Percentiles rank a stretch among this genome's conserved stretches.
Evolutionary conservation across 192 early-diverging fungal species (phyloP).

Genomic region (Helicostylum pulchrum): DNA sequence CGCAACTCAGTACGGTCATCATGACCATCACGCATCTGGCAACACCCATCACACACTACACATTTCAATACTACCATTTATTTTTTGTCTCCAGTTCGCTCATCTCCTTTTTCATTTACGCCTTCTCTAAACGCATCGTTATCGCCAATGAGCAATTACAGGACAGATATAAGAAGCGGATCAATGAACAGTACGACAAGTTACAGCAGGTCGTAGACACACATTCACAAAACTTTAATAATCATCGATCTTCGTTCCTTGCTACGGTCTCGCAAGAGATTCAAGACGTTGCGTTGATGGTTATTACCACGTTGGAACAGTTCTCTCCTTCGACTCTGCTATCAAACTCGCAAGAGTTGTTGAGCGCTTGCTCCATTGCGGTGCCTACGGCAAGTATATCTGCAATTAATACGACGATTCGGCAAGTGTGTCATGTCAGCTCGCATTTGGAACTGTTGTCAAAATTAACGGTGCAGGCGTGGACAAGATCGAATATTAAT

Average conservation of each 20-base stretch:
- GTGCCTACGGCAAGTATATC: conserved; percentile 52
- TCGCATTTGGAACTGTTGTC: conserved; percentile 41
- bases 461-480: conserved; percentile 24
- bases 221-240: not conserved
- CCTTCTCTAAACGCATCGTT: not conserved
- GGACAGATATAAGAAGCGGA: not conserved
- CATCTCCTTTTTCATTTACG: not conserved
- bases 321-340: conserved; percentile 47
- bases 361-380: conserved; percentile 52
- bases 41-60: not conserved
- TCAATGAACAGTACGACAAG: not conserved
- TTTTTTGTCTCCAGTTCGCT: not conserved
- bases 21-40: not conserved
- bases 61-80: not conserved
- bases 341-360: conserved; percentile 44
- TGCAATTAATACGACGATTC: conserved; percentile 51
- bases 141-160: not conserved
- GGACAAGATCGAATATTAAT: conserved; percentile 14
- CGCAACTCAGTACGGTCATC: not conserved
- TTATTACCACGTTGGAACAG: conserved; percentile 47
- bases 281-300: conserved; percentile 45
- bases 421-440: conserved; percentile 51
- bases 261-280: conserved; percentile 43
- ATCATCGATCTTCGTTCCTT: conserved; percentile 32
- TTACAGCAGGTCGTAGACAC: not conserved